A percentile compares a stretch with the other conserved stretches of the same genome.
phyloP scores from a whole-genome alignment of 2,329 filamentous ascomycete genomes.

The Calonectria pauciramosa region DNA sequence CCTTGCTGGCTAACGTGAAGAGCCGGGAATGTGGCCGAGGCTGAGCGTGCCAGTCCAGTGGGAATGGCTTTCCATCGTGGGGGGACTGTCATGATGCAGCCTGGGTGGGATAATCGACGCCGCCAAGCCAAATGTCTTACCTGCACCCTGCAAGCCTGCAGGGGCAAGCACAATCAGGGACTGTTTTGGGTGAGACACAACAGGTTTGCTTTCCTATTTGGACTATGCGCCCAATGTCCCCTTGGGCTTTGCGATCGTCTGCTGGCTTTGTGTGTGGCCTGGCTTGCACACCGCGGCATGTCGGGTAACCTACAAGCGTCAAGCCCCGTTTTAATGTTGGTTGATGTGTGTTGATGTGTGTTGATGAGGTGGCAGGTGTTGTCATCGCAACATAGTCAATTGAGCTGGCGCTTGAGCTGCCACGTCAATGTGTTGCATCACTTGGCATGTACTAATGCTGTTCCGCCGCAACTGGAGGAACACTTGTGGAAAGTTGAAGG shows the following conservation, averaged over 20 bases:
- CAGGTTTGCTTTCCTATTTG: neutral
- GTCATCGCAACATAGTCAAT: constrained; percentile 17
- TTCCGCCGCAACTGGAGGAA: constrained; percentile 16
- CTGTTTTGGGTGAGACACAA: neutral
- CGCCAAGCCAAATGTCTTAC: constrained; percentile 20
- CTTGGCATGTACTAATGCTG: constrained; percentile 5
- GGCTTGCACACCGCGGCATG: neutral
- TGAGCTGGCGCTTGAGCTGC: constrained; percentile 10
- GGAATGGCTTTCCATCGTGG: constrained; percentile 4
- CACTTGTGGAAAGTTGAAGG: neutral
- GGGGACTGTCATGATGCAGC: constrained; percentile 11
- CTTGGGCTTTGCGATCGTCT: neutral
- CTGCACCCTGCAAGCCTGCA: constrained; percentile 28
- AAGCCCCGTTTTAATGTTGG: neutral
- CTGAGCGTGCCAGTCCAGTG: neutral
- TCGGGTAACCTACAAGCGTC: neutral
- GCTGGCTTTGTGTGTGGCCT: neutral
- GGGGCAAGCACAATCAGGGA: constrained; percentile 5
- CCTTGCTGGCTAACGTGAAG: neutral
- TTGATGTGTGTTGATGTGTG: neutral
- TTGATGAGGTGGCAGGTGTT: neutral
- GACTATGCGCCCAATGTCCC: neutral
- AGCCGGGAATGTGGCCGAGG: neutral
- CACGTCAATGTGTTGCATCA: constrained; percentile 24
- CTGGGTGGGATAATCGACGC: neutral